These are phyloP conservation scores for Heliamphora exappendiculata DNA, from an alignment of 148 eudicot species.

Conservation along the genomic window DNA sequence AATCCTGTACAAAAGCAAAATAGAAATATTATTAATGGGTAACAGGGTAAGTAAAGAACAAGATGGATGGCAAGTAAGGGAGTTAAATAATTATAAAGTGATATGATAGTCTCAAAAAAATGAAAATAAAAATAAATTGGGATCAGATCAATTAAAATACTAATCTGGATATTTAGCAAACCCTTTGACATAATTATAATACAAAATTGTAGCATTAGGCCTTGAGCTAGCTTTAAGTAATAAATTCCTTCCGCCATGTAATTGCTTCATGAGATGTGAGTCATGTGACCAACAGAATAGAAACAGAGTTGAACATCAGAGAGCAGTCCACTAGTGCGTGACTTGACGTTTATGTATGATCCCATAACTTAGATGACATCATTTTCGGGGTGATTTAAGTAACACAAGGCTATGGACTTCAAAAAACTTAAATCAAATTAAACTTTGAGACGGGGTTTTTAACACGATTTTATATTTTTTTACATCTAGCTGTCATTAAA, in stretches of 20 bases:
- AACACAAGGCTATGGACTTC: neutral
- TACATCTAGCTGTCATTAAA: neutral
- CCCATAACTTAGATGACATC: neutral
- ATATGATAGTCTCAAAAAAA: neutral
- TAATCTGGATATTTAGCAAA: neutral
- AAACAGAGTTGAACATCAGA: too few relatives aligned
- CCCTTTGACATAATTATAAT: neutral
- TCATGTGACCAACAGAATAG: too few relatives aligned
- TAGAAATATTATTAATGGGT: slow-evolving; percentile 2
- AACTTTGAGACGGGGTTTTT: neutral
- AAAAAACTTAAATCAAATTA: neutral
- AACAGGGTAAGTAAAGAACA: neutral
- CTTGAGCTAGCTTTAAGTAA: neutral
- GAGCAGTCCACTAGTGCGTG: too few relatives aligned
- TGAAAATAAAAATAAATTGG: neutral
- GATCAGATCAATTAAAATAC: neutral
- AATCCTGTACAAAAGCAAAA: slow-evolving; percentile 37
- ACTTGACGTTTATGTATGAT: too few relatives aligned
- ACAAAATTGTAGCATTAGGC: neutral
- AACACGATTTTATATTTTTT: neutral
- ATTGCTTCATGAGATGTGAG: too few relatives aligned
- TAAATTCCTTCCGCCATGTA: too few relatives aligned
- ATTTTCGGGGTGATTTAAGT: neutral
- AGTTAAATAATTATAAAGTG: neutral
- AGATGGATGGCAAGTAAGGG: neutral